Conservation (phyloP, 176 grass and related monocot genomes). For the Paspalum notatum region DNA sequence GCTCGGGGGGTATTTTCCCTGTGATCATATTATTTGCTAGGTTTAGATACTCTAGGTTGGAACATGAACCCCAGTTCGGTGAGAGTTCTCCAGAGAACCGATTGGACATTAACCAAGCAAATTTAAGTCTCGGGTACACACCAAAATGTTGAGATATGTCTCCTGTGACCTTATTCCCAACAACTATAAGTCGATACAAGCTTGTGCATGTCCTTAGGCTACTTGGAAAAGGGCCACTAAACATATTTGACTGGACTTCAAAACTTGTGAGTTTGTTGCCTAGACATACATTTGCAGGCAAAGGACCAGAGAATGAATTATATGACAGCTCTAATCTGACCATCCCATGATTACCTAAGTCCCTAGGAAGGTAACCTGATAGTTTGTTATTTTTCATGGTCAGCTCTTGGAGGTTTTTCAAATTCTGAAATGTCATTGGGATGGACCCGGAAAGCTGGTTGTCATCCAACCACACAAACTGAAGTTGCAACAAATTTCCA, state of each 20-base stretch:
- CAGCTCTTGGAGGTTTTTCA: background rate
- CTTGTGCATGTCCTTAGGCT: conserved; percentile 31
- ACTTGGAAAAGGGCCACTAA: conserved; percentile 3
- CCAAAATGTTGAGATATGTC: conserved; percentile 40
- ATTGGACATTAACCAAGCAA: background rate
- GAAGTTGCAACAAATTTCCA: no score
- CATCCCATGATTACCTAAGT: background rate
- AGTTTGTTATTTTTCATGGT: background rate
- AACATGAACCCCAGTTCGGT: background rate
- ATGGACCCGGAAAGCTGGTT: conserved; percentile 12
- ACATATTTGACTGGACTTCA: background rate
- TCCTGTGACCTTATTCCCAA: background rate
- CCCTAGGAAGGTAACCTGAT: background rate
- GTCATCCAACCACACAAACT: background rate
- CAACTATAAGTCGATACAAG: background rate
- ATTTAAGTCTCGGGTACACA: background rate
- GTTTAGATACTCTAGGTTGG: background rate
- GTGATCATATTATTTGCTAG: no score
- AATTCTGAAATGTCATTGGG: background rate
- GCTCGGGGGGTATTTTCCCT: no score
- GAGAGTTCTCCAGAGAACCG: background rate
- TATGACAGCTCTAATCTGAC: background rate
- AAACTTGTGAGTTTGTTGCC: background rate
- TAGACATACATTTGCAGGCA: background rate
- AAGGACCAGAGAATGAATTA: conserved; percentile 25